Conservation (phyloP, 2,329 filamentous ascomycete species). For the Huntiella moniliformis region DNA sequence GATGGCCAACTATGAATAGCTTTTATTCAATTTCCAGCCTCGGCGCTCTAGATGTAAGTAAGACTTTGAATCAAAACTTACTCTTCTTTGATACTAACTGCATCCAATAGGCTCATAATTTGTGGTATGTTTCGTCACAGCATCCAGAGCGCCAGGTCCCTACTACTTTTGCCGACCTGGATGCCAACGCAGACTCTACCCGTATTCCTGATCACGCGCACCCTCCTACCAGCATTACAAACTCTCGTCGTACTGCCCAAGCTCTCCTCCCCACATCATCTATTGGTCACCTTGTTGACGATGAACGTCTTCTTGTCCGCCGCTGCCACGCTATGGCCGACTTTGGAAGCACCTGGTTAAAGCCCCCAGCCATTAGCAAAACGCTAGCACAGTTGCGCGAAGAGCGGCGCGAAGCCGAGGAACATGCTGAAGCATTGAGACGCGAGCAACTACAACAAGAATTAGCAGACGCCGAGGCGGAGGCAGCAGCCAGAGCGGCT, state of each 20-base stretch:
- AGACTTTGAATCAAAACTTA: background rate
- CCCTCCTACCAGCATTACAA: slow-evolving; percentile 12
- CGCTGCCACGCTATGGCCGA: slow-evolving; percentile 68
- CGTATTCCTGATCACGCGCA: slow-evolving; percentile 15
- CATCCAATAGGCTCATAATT: slow-evolving; percentile 40
- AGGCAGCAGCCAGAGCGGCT: slow-evolving; percentile 17
- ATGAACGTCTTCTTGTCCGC: slow-evolving; percentile 58
- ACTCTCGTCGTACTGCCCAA: slow-evolving; percentile 22
- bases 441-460: slow-evolving; percentile 55
- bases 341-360: slow-evolving; percentile 80
- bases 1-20: too few relatives aligned
- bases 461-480: slow-evolving; percentile 45
- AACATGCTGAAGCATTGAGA: slow-evolving; percentile 57
- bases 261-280: slow-evolving; percentile 34
- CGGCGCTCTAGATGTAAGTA: slow-evolving; percentile 2
- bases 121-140: slow-evolving; percentile 54
- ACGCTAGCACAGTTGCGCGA: slow-evolving; percentile 80
- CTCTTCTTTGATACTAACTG: background rate
- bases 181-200: slow-evolving; percentile 17
- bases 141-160: slow-evolving; percentile 24
- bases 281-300: slow-evolving; percentile 50
- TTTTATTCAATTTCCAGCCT: background rate
- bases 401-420: slow-evolving; percentile 72
- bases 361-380: slow-evolving; percentile 72
- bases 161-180: slow-evolving; percentile 19